These are phyloP conservation scores for Ceratobasidium sp. DNA, from an alignment of 1,284 basidiomycete species.

Conservation along the genomic window DNA sequence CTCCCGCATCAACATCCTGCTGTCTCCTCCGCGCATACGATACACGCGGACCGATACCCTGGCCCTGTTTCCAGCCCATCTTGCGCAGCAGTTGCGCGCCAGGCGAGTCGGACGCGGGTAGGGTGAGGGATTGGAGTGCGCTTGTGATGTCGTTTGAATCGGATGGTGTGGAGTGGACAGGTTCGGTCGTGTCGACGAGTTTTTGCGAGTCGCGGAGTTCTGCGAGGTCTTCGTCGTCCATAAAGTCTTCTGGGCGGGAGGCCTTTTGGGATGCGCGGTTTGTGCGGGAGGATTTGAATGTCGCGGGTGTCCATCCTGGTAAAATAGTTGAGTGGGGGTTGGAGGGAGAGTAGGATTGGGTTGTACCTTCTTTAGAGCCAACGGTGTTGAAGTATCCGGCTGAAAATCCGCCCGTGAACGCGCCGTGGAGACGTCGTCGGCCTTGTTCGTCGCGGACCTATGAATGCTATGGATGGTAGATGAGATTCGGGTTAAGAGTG, in stretches of 20 bases:
- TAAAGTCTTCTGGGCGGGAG: slow-evolving; percentile 88
- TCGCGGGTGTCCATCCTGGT: slow-evolving; percentile 93
- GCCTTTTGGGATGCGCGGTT: slow-evolving; percentile 72
- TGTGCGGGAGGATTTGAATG: slow-evolving; percentile 87
- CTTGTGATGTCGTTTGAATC: slow-evolving; percentile 60
- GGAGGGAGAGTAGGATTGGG: slow-evolving; percentile 4
- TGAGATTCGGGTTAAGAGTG: slow-evolving; percentile 35
- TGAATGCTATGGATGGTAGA: slow-evolving; percentile 27
- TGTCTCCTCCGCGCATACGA: slow-evolving; percentile 79
- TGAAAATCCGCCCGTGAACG: slow-evolving; percentile 97
- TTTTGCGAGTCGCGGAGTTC: slow-evolving; percentile 80
- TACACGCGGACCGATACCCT: slow-evolving; percentile 93
- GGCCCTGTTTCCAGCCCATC: slow-evolving; percentile 95
- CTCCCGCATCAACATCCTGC: slow-evolving; percentile 71
- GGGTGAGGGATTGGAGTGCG: slow-evolving; percentile 73
- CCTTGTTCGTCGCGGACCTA: slow-evolving; percentile 96
- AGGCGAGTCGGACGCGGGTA: slow-evolving; percentile 74
- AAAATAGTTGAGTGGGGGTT: slow-evolving; percentile 9
- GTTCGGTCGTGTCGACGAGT: slow-evolving; percentile 80
- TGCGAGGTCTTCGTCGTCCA: slow-evolving; percentile 98
- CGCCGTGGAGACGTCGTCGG: slow-evolving; percentile 91
- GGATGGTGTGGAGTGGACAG: slow-evolving; percentile 57
- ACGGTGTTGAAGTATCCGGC: slow-evolving; percentile 98
- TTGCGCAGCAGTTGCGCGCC: slow-evolving; percentile 89
- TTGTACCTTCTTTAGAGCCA: slow-evolving; percentile 92